A percentile compares a stretch with the other conserved stretches of the same genome.
Evolutionary conservation across 352 stramenopile species (phyloP).

Genomic region (Phytophthora litchii): DNA sequence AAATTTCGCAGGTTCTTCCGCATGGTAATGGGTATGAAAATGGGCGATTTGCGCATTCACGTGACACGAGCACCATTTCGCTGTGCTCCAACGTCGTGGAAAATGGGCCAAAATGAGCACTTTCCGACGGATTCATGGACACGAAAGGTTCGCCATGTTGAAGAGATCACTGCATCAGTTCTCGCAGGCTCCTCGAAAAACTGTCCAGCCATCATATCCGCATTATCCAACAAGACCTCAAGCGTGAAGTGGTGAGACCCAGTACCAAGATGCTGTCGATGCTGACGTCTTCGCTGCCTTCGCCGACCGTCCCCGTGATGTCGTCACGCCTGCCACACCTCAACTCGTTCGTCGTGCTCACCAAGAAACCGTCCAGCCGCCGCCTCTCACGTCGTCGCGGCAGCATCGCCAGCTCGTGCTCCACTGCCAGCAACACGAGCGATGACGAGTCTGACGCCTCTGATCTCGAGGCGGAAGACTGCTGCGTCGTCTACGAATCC

Average conservation of each 20-base stretch:
- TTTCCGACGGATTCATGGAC: neutral
- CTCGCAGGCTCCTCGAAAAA: slow-evolving; percentile 1
- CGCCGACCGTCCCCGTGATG: slow-evolving; percentile 14
- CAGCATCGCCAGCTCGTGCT: slow-evolving; percentile 43
- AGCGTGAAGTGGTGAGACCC: neutral
- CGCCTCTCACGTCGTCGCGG: slow-evolving; percentile 36
- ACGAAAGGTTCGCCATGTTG: slow-evolving; percentile 6
- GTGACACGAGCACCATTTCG: too few species aligned
- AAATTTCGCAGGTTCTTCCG: slow-evolving; percentile 16
- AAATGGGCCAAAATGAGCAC: too few species aligned
- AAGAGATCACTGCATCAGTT: slow-evolving; percentile 8
- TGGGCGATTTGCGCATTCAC: too few species aligned
- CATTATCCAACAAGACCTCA: neutral
- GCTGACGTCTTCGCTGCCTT: slow-evolving; percentile 37
- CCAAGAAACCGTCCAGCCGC: slow-evolving; percentile 33
- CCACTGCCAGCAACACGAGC: slow-evolving; percentile 43
- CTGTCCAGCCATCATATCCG: neutral
- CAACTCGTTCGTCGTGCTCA: slow-evolving; percentile 48
- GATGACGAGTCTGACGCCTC: slow-evolving; percentile 42
- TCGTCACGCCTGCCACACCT: slow-evolving; percentile 27
- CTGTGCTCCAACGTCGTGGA: too few species aligned
- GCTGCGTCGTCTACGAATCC: slow-evolving; percentile 68
- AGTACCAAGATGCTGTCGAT: slow-evolving; percentile 26
- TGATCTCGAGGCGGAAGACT: slow-evolving; percentile 43
- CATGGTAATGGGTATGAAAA: slow-evolving; percentile 10